A percentile compares a stretch with the other conserved stretches of the same genome.
Conservation (phyloP, 805 yeast genomes). For the Spathaspora passalidarum region DNA sequence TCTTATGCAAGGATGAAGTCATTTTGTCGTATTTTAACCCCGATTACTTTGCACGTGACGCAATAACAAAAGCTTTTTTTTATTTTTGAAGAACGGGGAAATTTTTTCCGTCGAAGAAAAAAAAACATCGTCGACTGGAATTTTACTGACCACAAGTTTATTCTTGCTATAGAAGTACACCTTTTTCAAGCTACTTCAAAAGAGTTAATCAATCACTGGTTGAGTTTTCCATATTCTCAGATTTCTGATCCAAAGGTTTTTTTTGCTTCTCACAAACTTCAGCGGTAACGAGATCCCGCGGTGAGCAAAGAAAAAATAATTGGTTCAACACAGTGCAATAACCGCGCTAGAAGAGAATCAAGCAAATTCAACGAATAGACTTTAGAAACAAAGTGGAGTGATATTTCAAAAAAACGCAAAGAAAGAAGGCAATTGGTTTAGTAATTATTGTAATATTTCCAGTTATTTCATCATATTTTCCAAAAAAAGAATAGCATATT, state of each 20-base stretch:
- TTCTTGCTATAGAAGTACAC: not conserved
- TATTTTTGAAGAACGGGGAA: not conserved
- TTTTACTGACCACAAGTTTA: not conserved
- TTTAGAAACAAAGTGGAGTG: no score
- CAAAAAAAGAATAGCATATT: no score
- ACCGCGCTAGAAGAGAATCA: no score
- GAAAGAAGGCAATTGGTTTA: no score
- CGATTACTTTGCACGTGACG: not conserved
- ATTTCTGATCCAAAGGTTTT: not conserved
- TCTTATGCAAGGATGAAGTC: not conserved
- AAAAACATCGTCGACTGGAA: not conserved
- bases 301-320: not conserved
- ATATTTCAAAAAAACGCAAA: no score
- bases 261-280: not conserved
- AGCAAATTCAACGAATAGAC: no score
- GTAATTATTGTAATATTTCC: no score
- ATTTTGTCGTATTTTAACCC: not conserved
- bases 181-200: no score
- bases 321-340: no score
- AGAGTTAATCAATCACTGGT: not conserved
- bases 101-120: not conserved
- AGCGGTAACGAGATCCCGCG: not conserved
- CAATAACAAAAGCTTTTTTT: no score
- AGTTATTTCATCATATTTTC: no score
- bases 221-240: not conserved